A percentile compares a stretch with the other conserved stretches of the same genome.
phyloP scores from a whole-genome alignment of 2,329 filamentous ascomycete species.

The Aspergillus aculeatus region DNA sequence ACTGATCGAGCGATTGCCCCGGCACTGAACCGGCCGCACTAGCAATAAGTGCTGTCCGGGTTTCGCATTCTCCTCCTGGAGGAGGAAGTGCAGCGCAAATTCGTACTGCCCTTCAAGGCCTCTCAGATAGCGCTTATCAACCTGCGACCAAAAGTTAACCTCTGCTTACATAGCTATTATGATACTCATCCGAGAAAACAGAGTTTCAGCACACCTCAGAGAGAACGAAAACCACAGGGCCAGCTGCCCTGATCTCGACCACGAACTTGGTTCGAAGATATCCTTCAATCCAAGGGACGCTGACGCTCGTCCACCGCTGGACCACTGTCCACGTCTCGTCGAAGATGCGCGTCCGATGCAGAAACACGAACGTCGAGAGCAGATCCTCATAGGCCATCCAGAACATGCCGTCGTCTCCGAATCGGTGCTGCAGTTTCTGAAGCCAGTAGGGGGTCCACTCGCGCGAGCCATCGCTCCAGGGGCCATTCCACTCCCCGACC shows the following conservation, averaged over 20 bases:
- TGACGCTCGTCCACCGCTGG: slow-evolving; percentile 1
- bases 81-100: not conserved
- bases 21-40: not conserved
- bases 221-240: not conserved
- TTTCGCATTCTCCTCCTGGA: not conserved
- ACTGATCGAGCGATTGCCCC: not conserved
- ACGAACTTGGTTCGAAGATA: not conserved
- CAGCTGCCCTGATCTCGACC: not conserved
- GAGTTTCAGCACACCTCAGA: not conserved
- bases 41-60: not conserved
- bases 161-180: too few species aligned
- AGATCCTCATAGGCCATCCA: not conserved
- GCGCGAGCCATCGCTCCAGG: slow-evolving; percentile 1
- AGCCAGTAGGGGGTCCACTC: slow-evolving; percentile 2
- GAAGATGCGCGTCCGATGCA: not conserved
- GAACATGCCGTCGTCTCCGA: not conserved
- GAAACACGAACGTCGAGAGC: not conserved
- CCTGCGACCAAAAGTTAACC: not conserved
- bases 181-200: too few species aligned
- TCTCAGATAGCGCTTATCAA: not conserved
- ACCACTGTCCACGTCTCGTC: not conserved
- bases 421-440: not conserved
- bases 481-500: not conserved
- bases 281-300: not conserved
- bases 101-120: not conserved